phyloP scores from a whole-genome alignment of 345 rosid species.

The Citropsis articulata region DNA sequence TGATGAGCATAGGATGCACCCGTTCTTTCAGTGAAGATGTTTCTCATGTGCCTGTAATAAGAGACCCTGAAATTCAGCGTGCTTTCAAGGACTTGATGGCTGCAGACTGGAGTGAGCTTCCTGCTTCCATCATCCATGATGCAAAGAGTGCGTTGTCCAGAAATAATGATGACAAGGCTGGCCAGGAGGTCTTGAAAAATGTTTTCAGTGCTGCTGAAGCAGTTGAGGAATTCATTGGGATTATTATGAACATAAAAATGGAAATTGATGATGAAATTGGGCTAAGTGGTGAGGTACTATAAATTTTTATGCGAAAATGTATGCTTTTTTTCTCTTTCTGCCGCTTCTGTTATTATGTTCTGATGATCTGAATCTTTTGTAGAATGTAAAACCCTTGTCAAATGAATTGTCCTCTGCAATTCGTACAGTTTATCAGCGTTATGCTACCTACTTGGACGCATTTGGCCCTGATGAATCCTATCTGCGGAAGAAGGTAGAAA shows the following conservation, averaged over 20 bases:
- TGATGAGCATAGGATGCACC: conserved; percentile 39
- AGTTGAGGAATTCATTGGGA: conserved; percentile 76
- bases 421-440: conserved; percentile 54
- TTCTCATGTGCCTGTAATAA: conserved; percentile 61
- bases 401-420: conserved; percentile 51
- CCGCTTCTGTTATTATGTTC: neutral
- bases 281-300: conserved; percentile 80
- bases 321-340: neutral
- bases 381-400: conserved; percentile 77
- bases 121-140: conserved; percentile 40
- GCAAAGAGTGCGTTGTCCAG: conserved; percentile 62
- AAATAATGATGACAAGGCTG: conserved; percentile 62
- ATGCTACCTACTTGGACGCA: conserved; percentile 58
- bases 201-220: conserved; percentile 87
- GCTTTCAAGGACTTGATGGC: conserved; percentile 90
- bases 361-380: conserved; percentile 25
- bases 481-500: conserved; percentile 89
- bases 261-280: conserved; percentile 89
- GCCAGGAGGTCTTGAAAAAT: conserved; percentile 66
- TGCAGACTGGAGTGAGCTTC: conserved; percentile 71
- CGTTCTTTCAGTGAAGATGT: conserved; percentile 63
- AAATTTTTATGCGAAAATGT: neutral
- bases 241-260: conserved; percentile 68
- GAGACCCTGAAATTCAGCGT: conserved; percentile 48
- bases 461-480: conserved; percentile 74